Evolutionary conservation across 306 rosid species (phyloP).

Genomic region (Delonix regia): DNA sequence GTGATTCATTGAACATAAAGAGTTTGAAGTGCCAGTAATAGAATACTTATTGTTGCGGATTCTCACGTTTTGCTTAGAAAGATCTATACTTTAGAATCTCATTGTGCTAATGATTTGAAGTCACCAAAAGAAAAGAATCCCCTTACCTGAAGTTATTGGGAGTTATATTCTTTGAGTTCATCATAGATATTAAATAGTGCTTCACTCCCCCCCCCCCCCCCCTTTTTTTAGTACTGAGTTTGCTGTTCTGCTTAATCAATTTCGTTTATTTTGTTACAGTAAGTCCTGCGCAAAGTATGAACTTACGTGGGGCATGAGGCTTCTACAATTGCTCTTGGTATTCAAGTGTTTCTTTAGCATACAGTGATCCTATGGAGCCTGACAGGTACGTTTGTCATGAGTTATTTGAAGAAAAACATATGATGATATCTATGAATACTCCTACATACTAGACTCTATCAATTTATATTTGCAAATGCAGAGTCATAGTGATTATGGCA

Average conservation of each 20-base stretch:
- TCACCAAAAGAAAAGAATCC: conserved; percentile 7
- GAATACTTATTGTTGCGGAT: neutral
- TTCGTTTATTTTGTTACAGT: conserved; percentile 24
- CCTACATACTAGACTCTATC: neutral
- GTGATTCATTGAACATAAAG: neutral
- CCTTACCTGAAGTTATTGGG: neutral
- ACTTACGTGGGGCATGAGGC: conserved; percentile 18
- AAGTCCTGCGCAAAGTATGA: conserved; percentile 28
- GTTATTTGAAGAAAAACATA: neutral
- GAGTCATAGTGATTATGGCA: neutral
- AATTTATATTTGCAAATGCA: neutral
- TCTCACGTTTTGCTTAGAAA: neutral
- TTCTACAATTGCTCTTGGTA: conserved; percentile 21
- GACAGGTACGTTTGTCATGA: conserved; percentile 47
- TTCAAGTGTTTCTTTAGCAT: neutral
- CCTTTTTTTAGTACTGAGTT: neutral
- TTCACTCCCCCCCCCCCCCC: neutral
- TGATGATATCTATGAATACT: neutral
- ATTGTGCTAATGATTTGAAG: neutral
- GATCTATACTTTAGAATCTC: neutral
- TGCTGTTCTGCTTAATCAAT: neutral
- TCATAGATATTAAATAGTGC: neutral
- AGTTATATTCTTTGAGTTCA: neutral
- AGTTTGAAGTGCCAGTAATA: neutral
- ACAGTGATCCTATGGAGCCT: conserved; percentile 46